phyloP scores from a whole-genome alignment of 2,329 filamentous ascomycete species.

The Hymenoscyphus infarciens region DNA sequence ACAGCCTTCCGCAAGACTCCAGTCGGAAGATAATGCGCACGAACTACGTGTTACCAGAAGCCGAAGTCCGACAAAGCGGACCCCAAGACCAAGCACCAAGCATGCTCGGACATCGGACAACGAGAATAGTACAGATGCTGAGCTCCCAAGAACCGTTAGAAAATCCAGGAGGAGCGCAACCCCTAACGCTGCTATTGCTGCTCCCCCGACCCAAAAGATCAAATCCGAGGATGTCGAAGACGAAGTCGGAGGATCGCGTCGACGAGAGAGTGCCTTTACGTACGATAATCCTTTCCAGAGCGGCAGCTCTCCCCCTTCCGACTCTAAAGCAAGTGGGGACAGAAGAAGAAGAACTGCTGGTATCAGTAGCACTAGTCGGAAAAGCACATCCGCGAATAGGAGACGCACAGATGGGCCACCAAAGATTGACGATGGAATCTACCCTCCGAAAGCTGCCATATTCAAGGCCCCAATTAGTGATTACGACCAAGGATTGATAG shows the following conservation, averaged over 20 bases:
- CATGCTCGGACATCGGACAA: conserved; percentile 50
- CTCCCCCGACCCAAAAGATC: conserved; percentile 40
- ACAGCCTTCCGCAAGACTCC: conserved; percentile 49
- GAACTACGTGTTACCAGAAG: conserved; percentile 36
- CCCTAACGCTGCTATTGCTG: conserved; percentile 16
- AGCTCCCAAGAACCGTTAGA: conserved; percentile 44
- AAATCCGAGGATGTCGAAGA: conserved; percentile 54
- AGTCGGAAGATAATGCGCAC: conserved; percentile 48
- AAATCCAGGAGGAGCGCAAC: conserved; percentile 48
- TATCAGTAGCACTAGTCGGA: conserved; percentile 38
- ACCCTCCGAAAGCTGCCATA: conserved; percentile 52
- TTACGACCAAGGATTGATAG: conserved; percentile 36
- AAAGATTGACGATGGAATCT: conserved; percentile 48
- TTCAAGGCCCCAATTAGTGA: conserved; percentile 55
- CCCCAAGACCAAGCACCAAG: conserved; percentile 53
- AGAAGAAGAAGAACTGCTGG: conserved; percentile 43
- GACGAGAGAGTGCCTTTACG: conserved; percentile 68
- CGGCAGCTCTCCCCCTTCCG: conserved; percentile 65
- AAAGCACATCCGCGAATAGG: conserved; percentile 40
- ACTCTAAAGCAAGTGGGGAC: conserved; percentile 45
- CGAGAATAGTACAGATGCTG: conserved; percentile 45
- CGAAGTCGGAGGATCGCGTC: conserved; percentile 26
- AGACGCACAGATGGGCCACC: conserved; percentile 47
- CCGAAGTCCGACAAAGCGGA: conserved; percentile 50
- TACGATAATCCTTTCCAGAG: conserved; percentile 93